These are phyloP conservation scores for Fibroporia radiculosa DNA, from an alignment of 768 basidiomycete species.

Conservation along the genomic window DNA sequence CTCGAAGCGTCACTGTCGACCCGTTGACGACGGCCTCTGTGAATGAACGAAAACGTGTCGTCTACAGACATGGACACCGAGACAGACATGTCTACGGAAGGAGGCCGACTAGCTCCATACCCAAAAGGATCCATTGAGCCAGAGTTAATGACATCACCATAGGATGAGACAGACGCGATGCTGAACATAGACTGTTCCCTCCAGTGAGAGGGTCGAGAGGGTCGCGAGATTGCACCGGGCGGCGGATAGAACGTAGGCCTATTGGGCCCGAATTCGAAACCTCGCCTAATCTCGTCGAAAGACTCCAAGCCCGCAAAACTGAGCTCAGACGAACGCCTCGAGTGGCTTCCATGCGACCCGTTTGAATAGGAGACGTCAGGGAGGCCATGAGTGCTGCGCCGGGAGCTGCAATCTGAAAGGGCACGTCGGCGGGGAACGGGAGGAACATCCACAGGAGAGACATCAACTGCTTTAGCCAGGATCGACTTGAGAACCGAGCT, in stretches of 20 bases:
- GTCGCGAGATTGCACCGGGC: conserved; percentile 23
- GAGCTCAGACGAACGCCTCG: conserved; percentile 37
- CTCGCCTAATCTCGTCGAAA: conserved; percentile 72
- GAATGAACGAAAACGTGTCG: conserved; percentile 66
- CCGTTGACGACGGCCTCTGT: conserved; percentile 34
- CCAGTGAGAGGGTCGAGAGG: conserved; percentile 30
- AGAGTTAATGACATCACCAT: conserved; percentile 56
- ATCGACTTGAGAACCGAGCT: conserved; percentile 23
- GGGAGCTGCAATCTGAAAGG: conserved; percentile 39
- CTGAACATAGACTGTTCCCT: conserved; percentile 59
- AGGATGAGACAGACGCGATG: conserved; percentile 75
- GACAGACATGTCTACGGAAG: conserved; percentile 52
- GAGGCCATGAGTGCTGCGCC: conserved; percentile 22
- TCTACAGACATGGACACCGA: conserved; percentile 48
- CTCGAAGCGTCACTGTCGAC: conserved; percentile 74
- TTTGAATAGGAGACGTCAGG: conserved; percentile 26
- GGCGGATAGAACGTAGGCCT: conserved; percentile 64
- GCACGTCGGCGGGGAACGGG: conserved; percentile 26
- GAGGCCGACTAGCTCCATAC: conserved; percentile 51
- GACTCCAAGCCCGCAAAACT: conserved; percentile 71
- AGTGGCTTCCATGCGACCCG: conserved; percentile 27
- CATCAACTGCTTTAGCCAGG: conserved; percentile 13
- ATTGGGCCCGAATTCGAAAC: conserved; percentile 62
- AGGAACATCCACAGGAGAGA: neutral
- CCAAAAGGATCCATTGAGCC: conserved; percentile 71